A percentile compares a stretch with the other conserved stretches of the same genome.
These are phyloP conservation scores for Solanum aculeatissimum DNA, from an alignment of 305 asterid genomes.

Conservation along the genomic window DNA sequence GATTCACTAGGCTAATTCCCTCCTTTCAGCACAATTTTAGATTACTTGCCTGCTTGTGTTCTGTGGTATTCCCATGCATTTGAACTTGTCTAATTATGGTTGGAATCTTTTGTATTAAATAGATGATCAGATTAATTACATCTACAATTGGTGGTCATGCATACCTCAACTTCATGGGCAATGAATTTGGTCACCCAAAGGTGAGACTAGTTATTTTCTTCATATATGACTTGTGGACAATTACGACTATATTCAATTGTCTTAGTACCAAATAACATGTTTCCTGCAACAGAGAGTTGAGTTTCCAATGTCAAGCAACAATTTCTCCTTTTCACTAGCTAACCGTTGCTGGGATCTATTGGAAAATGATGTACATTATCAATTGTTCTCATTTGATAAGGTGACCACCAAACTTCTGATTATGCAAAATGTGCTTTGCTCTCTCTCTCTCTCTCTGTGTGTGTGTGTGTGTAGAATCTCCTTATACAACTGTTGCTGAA, in stretches of 20 bases:
- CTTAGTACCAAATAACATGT: background rate
- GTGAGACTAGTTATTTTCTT: slow-evolving; percentile 19
- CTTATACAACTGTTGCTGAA: background rate
- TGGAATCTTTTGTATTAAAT: background rate
- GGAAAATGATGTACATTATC: slow-evolving; percentile 46
- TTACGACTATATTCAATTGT: background rate
- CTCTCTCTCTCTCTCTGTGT: background rate
- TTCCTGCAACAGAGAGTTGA: slow-evolving; percentile 64
- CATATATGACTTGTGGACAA: background rate
- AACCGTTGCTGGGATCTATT: slow-evolving; percentile 83
- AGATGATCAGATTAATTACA: slow-evolving; percentile 91
- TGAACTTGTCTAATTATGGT: background rate
- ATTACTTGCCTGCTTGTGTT: background rate
- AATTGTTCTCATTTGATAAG: slow-evolving; percentile 72
- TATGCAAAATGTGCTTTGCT: background rate
- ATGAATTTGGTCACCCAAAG: slow-evolving; percentile 95
- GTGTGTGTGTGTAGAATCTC: background rate
- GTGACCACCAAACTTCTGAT: slow-evolving; percentile 21
- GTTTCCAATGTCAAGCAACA: slow-evolving; percentile 87
- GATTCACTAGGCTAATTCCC: background rate
- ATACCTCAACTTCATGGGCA: slow-evolving; percentile 96
- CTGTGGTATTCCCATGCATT: background rate
- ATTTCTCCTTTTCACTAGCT: slow-evolving; percentile 73
- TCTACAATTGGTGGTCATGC: slow-evolving; percentile 88
- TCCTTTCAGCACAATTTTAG: background rate